Evolutionary conservation across 139 green algal genomes (phyloP), one percentile per base, ranked within the genome.

Genomic region (Chlamydomonas eustigma): DNA sequence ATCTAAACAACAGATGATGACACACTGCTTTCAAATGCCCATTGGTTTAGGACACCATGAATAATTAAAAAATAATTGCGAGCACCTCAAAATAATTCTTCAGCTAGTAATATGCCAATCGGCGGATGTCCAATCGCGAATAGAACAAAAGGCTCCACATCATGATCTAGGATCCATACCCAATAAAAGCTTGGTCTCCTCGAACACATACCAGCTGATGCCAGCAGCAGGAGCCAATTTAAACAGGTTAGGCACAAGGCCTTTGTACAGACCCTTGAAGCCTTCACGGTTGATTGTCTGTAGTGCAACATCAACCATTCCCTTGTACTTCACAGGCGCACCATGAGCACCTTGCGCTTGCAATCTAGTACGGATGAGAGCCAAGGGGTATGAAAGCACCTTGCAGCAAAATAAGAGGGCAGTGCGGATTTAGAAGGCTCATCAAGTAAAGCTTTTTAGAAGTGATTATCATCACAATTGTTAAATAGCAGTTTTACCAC

Each of bases 191-290:
- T 97, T 97, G 34, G 83, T 90, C 74, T 93, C 84, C 78, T 96
- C 92, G 88, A 96, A 94, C 37, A 93, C 86, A 39, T 90, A 92
- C 92, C 92, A 97, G 69, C 83, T 90, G 76, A 97, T 94, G 32
- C 92, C 92, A 0, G 91, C 91, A 8, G 93, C 92, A 2, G 93
- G 93, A 2, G 92, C 93, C 36, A 97, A 71, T 81, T 97, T 97
- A n/a, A 91, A 73, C 44, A 97, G 82, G 83, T 97, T 97, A 30
- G 93, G 91, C 39, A 94, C 22, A 25, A 95, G 76, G 1, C 92
- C 92, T 87, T 83, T 83, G 73, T 83, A 83, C 35, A 97, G 81
- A 22, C 92, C 92, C 25, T 76, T 34, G 31, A 91, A 63, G 1
- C 92, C 92, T 81, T 97, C 92, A 6, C 87, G 83, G n/a, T 58